phyloP scores from a whole-genome alignment of 2,329 filamentous ascomycete species.

The Epichloe bromicola region DNA sequence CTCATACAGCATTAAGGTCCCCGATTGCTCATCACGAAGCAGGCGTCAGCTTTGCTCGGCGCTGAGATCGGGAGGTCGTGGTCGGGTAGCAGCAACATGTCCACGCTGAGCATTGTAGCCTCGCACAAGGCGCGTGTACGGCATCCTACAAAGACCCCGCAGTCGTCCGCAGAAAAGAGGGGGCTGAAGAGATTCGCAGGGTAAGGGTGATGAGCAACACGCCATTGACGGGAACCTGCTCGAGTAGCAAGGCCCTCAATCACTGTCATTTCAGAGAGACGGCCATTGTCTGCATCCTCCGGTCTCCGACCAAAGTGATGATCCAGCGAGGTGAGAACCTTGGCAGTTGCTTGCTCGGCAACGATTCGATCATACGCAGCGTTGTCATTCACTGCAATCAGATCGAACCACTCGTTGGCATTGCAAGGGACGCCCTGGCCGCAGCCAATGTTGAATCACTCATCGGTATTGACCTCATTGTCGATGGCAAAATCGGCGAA shows the following conservation, averaged over 20 bases:
- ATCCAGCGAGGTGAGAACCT: neutral
- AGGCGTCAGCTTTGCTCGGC: neutral
- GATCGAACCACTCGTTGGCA: neutral
- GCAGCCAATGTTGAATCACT: conserved; percentile 2
- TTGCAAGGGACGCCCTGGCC: neutral
- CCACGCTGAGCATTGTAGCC: neutral
- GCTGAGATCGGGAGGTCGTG: neutral
- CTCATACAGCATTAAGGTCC: neutral
- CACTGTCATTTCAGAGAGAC: neutral
- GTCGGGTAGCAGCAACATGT: neutral
- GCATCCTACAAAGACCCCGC: neutral
- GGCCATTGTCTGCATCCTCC: neutral
- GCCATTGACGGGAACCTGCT: neutral
- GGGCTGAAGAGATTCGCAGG: neutral
- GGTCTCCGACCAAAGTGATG: neutral
- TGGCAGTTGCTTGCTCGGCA: neutral
- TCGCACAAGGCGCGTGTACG: neutral
- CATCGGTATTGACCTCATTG: neutral
- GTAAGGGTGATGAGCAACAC: neutral
- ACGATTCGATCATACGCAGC: neutral
- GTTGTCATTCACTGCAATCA: neutral
- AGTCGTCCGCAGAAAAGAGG: neutral
- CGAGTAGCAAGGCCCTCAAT: neutral
- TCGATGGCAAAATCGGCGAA: conserved; percentile 1
- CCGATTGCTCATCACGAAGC: neutral